Base-by-base conservation (phyloP, 352 stramenopile species). In the Globisporangium iwayamae region DNA sequence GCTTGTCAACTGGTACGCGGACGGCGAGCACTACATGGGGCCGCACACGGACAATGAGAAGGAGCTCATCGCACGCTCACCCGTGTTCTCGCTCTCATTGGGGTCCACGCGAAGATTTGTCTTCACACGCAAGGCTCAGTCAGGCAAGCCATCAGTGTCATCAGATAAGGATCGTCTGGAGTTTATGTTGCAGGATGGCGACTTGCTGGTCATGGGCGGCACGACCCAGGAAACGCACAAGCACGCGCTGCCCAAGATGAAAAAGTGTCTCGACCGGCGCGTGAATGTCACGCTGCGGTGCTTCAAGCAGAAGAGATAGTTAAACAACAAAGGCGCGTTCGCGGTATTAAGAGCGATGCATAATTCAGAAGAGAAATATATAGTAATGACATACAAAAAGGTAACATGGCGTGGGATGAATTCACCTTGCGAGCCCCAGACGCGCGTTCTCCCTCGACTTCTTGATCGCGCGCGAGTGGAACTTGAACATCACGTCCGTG, bases 1-100 rank as follows among this genome's bases (percentile, higher is more conserved):
- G 39, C 70, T 96, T 3, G 62, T 91, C 30, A 96, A 96, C 60
- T 96, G 87, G 89, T 96, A 96, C 63, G 73, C 76, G 4, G 67
- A 91, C 52, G 84, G 82, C 34, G 71, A 93, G 45, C 82, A 96
- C 63, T 89, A 89, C 65, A 92, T 96, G 48, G 89, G 85, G 7
- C 73, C 85, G 0, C 89, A 94, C 58, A 75, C 81, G 0, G 89
- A 96, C 56, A 73, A 92, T 53, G 86, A 91, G 56, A 52, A 64
- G 8, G 69, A 77, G 30, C 73, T 96, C 46, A 65, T 79, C 28
- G 32, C 46, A 5, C 56, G 70, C 28, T 72, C 57, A 32, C 76
- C 76, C 13, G 79, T 85, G 54, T 62, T 77, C 1, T 75, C 69
- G 47, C 46, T 85, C 16, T 81, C 74, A 9, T 69, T 72, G 50